These are phyloP conservation scores for Bolboschoenoplectus hybrid DNA, from an alignment of 202 grass and related monocot genomes.

Conservation along the genomic window DNA sequence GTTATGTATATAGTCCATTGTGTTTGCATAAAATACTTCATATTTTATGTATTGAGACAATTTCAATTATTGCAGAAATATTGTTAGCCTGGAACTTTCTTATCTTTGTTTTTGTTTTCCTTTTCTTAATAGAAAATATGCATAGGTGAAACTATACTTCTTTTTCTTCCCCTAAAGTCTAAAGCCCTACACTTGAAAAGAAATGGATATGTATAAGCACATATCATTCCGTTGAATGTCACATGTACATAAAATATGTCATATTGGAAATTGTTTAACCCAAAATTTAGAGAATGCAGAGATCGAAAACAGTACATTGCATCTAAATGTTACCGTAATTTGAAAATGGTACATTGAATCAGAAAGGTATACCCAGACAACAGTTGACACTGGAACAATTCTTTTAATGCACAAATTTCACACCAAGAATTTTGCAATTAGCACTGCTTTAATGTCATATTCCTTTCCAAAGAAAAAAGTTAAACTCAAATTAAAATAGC, in stretches of 20 bases:
- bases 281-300: neutral
- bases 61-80: slow-evolving; percentile 26
- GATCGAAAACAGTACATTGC: neutral
- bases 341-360: neutral
- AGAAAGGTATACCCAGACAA: neutral
- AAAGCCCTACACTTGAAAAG: neutral
- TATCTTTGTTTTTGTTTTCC: neutral
- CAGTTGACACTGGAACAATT: neutral
- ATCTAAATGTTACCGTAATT: neutral
- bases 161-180: neutral
- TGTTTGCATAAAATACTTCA: neutral
- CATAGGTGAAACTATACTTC: neutral
- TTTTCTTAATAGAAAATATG: neutral
- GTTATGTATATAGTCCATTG: slow-evolving; percentile 21
- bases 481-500: slow-evolving; percentile 4
- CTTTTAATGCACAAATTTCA: slow-evolving; percentile 1
- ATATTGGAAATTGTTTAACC: neutral
- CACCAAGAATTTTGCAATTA: slow-evolving; percentile 21
- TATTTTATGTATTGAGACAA: slow-evolving; percentile 12
- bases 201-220: neutral
- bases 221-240: neutral
- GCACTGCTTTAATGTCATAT: neutral
- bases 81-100: neutral
- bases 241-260: slow-evolving; percentile 1
- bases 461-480: neutral